Conservation (phyloP, 768 basidiomycete genomes). For the Suillus sp. region DNA sequence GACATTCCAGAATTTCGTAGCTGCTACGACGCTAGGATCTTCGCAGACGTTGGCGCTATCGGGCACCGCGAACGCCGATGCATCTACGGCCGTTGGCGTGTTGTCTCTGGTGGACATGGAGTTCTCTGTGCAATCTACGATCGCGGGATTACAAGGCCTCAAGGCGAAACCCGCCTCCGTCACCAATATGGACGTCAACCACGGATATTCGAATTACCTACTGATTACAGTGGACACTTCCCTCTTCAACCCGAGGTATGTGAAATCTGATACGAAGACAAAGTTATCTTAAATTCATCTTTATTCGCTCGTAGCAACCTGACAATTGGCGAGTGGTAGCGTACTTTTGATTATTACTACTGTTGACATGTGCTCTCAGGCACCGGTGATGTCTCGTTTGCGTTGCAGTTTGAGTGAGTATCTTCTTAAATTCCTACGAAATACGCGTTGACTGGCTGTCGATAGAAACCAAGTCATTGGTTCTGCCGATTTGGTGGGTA, state of each 20-base stretch:
- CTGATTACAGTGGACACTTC: conserved; percentile 64
- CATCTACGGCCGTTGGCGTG: conserved; percentile 66
- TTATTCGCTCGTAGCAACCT: conserved; percentile 31
- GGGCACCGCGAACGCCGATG: conserved; percentile 57
- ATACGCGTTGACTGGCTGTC: conserved; percentile 8
- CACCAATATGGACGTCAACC: conserved; percentile 62
- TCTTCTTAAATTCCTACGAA: background rate
- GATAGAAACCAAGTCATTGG: conserved; percentile 57
- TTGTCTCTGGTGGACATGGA: conserved; percentile 56
- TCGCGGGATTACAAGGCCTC: conserved; percentile 68
- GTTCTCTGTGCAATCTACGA: conserved; percentile 59
- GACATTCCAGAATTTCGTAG: conserved; percentile 62
- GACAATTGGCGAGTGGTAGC: conserved; percentile 34
- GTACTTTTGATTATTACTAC: background rate
- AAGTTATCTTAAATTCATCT: background rate
- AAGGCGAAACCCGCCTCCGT: conserved; percentile 58
- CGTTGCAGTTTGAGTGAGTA: conserved; percentile 55
- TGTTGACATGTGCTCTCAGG: conserved; percentile 44
- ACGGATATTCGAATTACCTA: conserved; percentile 66
- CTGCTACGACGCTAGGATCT: conserved; percentile 55
- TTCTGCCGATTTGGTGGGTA: conserved; percentile 53
- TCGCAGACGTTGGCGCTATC: conserved; percentile 51
- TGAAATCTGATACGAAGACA: conserved; percentile 1
- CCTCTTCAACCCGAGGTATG: conserved; percentile 67
- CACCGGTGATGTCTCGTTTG: conserved; percentile 65